Evolutionary conservation across 2,329 filamentous ascomycete genomes (phyloP).

Genomic region (Cladosporium velox): DNA sequence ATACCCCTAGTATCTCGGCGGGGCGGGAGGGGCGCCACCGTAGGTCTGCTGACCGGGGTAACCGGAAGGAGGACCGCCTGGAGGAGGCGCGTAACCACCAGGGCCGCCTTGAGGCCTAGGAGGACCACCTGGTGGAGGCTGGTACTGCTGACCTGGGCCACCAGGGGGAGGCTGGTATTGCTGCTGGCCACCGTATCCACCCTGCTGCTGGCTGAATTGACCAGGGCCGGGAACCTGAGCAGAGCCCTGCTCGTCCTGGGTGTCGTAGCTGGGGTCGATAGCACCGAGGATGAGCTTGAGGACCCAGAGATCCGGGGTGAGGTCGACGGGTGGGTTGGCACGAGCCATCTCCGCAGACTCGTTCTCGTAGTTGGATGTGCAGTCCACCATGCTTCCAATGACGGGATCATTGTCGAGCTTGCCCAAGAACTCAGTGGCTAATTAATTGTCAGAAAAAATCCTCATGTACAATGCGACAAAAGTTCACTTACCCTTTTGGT

Average conservation of each 20-base stretch:
- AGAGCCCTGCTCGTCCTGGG: constrained; percentile 61
- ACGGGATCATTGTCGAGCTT: constrained; percentile 65
- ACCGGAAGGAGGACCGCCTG: constrained; percentile 5
- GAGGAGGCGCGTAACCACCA: constrained; percentile 10
- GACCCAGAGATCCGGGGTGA: constrained; percentile 67
- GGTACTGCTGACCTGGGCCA: not conserved
- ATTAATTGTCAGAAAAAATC: not conserved
- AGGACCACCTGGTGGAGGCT: constrained; percentile 11
- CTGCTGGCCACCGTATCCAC: constrained; percentile 34
- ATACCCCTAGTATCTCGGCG: constrained; percentile 18
- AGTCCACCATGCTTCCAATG: constrained; percentile 58
- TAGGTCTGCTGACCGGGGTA: constrained; percentile 20
- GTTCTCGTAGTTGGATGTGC: constrained; percentile 59
- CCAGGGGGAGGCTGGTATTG: constrained; percentile 26
- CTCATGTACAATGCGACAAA: not conserved
- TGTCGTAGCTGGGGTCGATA: constrained; percentile 66
- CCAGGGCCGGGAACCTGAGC: constrained; percentile 33
- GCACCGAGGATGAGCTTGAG: constrained; percentile 68
- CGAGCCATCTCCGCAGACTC: constrained; percentile 67
- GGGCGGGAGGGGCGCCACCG: constrained; percentile 6
- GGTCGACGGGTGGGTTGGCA: constrained; percentile 61
- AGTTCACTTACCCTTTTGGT: constrained; percentile 50
- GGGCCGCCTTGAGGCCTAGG: constrained; percentile 3
- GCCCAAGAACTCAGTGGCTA: constrained; percentile 60
- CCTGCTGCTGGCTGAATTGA: constrained; percentile 36